phyloP scores from a whole-genome alignment of 2,329 filamentous ascomycete genomes.

The Rutstroemia sp. region DNA sequence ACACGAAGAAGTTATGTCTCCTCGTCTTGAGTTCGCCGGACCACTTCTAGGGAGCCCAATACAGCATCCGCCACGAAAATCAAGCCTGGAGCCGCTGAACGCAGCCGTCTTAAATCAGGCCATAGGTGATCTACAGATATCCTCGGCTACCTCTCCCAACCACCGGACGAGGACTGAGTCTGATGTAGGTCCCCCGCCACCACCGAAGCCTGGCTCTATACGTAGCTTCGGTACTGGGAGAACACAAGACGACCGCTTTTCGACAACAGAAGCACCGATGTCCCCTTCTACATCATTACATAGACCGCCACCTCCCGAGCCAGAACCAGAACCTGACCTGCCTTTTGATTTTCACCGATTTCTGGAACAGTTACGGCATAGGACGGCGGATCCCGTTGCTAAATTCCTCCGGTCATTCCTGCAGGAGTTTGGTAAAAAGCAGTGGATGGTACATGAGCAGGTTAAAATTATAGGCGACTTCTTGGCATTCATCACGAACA shows the following conservation, averaged over 20 bases:
- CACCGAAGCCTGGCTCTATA: conserved; percentile 33
- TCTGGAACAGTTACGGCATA: conserved; percentile 88
- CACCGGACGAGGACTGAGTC: conserved; percentile 17
- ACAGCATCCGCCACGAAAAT: conserved; percentile 74
- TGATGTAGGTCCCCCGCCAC: conserved; percentile 32
- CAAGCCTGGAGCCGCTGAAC: conserved; percentile 69
- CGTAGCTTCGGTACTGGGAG: conserved; percentile 23
- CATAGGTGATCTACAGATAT: conserved; percentile 25
- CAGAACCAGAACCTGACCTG: conserved; percentile 71
- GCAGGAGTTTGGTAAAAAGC: conserved; percentile 89
- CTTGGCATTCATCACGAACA: conserved; percentile 91
- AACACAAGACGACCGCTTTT: conserved; percentile 40
- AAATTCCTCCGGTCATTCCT: conserved; percentile 93
- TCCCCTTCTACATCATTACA: conserved; percentile 41
- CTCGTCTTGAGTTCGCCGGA: conserved; percentile 73
- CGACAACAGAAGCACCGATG: conserved; percentile 29
- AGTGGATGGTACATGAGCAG: conserved; percentile 99
- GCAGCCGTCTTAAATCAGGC: conserved; percentile 18
- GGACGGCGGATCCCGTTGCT: conserved; percentile 95
- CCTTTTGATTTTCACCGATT: conserved; percentile 98
- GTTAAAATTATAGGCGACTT: conserved; percentile 99
- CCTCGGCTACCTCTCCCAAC: conserved; percentile 13
- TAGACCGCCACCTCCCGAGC: conserved; percentile 63
- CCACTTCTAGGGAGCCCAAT: conserved; percentile 61
- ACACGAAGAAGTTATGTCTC: conserved; percentile 86